Conservation (phyloP, 371 early-diverging fungal species). For the Conidiobolus incongruus region DNA sequence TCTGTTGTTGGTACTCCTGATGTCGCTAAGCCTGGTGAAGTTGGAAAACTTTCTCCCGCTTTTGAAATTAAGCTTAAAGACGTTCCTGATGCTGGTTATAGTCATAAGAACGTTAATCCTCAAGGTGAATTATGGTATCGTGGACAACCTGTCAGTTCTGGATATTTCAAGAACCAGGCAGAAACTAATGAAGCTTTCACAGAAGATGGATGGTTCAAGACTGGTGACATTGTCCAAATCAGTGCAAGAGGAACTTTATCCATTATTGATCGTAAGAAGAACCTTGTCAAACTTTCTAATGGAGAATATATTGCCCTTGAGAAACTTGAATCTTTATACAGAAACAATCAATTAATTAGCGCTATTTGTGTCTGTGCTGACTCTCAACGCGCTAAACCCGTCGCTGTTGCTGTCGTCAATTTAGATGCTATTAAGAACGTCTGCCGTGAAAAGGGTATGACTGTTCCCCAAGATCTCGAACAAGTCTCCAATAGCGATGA, state of each 20-base stretch:
- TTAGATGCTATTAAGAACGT: conserved; percentile 15
- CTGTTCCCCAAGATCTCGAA: conserved; percentile 11
- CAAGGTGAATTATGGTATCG: conserved; percentile 82
- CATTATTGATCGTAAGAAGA: conserved; percentile 76
- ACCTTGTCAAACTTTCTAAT: conserved; percentile 85
- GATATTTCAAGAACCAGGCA: conserved; percentile 56
- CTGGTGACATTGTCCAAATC: conserved; percentile 86
- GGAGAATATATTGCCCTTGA: conserved; percentile 97
- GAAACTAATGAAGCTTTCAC: conserved; percentile 54
- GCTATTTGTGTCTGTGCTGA: conserved; percentile 80
- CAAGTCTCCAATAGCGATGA: conserved; percentile 18
- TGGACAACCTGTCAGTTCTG: conserved; percentile 49
- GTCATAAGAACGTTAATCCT: conserved; percentile 38
- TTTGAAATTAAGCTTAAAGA: conserved; percentile 76
- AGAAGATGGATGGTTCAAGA: conserved; percentile 77
- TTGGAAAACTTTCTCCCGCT: conserved; percentile 67
- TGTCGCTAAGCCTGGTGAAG: conserved; percentile 24
- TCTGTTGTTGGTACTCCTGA: conserved; percentile 36
- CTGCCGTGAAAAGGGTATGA: conserved; percentile 8
- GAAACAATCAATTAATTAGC: conserved; percentile 42
- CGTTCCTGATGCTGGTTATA: conserved; percentile 57
- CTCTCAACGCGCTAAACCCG: conserved; percentile 29
- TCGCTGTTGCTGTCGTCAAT: conserved; percentile 22
- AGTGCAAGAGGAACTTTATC: conserved; percentile 35
- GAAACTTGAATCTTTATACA: conserved; percentile 87